Evolutionary conservation across 164 flowering plant species (phyloP).

Genomic region (Macadamia integrifolia): DNA sequence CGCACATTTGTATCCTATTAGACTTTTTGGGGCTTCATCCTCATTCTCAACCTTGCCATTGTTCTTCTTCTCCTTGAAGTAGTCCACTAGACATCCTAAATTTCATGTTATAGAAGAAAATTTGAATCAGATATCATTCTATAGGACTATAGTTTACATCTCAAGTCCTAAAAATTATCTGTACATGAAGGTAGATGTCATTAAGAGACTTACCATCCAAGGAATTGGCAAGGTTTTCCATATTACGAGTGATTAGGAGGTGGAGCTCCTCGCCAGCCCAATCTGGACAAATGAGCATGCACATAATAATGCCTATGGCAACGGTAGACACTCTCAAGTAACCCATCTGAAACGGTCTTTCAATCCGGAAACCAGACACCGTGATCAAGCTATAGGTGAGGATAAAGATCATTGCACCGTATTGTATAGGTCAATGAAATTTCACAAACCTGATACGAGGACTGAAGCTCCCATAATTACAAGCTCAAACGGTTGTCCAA

Average conservation of each 20-base stretch:
- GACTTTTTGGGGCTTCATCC: conserved; percentile 18
- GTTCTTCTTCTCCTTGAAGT: conserved; percentile 17
- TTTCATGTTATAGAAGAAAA: not conserved
- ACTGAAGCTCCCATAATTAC: conserved; percentile 45
- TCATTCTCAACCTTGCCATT: conserved; percentile 5
- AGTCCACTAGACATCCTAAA: conserved; percentile 42
- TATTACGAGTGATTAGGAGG: conserved; percentile 36
- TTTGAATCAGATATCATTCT: not conserved
- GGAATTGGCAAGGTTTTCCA: conserved; percentile 68
- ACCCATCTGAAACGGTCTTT: conserved; percentile 47
- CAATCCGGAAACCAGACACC: conserved; percentile 69
- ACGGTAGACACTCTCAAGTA: conserved; percentile 60
- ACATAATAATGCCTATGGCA: conserved; percentile 52
- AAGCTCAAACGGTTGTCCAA: conserved; percentile 55
- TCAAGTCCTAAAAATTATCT: no score
- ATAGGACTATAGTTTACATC: not conserved
- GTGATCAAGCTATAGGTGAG: conserved; percentile 85
- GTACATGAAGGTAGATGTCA: no score
- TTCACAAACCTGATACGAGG: conserved; percentile 54
- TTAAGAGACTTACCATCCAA: conserved; percentile 45
- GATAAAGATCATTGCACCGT: conserved; percentile 68
- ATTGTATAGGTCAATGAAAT: conserved; percentile 5
- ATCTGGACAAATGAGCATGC: conserved; percentile 55
- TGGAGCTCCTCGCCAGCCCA: conserved; percentile 84
- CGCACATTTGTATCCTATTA: conserved; percentile 55